Conservation (phyloP, 345 rosid genomes). For the Adansonia digitata region DNA sequence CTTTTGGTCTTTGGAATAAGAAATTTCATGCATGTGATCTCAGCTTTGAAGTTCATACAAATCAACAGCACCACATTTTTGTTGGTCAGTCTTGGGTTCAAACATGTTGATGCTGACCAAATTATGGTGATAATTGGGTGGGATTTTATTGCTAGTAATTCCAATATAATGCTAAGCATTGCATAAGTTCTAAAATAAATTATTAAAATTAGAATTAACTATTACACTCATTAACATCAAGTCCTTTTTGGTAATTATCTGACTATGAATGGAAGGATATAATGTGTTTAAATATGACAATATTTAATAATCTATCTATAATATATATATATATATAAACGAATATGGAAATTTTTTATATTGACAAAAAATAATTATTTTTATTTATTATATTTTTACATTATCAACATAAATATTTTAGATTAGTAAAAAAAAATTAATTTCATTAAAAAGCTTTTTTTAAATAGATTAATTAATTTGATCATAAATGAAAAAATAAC, state of each 20-base stretch:
- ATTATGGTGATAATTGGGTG: neutral
- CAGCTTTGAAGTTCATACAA: no score
- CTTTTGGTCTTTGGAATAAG: no score
- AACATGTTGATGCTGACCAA: neutral
- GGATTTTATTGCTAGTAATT: neutral
- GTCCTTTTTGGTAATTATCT: neutral
- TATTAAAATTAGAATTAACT: neutral
- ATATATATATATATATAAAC: no score
- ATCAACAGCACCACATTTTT: no score
- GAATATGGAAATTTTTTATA: no score
- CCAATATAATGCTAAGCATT: neutral
- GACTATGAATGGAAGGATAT: neutral
- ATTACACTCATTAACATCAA: neutral
- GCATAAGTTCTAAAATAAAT: neutral
- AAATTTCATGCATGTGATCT: no score
- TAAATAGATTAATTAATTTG: neutral
- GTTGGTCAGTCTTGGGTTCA: neutral
- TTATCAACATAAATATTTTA: neutral
- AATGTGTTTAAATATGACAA: neutral
- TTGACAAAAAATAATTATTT: neutral
- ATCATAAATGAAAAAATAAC: neutral
- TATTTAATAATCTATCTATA: neutral
- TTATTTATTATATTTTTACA: neutral
- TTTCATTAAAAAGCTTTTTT: neutral
- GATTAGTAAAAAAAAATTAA: neutral